These are phyloP conservation scores for Liquidambar formosana DNA, from an alignment of 164 flowering plant species.

Conservation along the genomic window DNA sequence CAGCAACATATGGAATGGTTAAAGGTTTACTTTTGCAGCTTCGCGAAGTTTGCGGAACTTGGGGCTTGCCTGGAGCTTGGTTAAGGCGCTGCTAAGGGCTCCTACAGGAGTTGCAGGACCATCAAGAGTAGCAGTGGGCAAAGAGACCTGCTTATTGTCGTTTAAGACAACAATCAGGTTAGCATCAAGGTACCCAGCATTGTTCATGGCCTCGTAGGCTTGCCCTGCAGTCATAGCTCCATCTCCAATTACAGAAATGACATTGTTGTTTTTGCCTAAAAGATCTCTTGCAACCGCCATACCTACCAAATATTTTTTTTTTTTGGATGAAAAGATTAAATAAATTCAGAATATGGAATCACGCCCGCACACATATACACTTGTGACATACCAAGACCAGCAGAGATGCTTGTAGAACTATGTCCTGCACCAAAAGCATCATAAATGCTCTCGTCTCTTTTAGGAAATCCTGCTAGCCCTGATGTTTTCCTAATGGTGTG, in stretches of 20 bases:
- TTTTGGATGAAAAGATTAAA: neutral
- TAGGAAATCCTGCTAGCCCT: slow-evolving; percentile 91
- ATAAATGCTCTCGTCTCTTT: slow-evolving; percentile 80
- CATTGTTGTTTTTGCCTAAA: slow-evolving; percentile 71
- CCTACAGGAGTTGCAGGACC: slow-evolving; percentile 96
- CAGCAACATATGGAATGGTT: neutral
- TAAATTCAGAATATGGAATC: neutral
- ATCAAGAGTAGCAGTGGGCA: slow-evolving; percentile 94
- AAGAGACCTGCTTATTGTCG: slow-evolving; percentile 88
- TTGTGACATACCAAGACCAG: slow-evolving; percentile 81
- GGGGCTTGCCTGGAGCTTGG: slow-evolving; percentile 71
- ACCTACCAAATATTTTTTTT: slow-evolving; percentile 34
- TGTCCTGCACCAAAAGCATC: slow-evolving; percentile 97
- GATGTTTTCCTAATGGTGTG: slow-evolving; percentile 76
- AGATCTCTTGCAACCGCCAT: slow-evolving; percentile 93
- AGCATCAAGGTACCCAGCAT: slow-evolving; percentile 81
- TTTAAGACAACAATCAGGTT: slow-evolving; percentile 78
- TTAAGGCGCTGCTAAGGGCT: slow-evolving; percentile 73
- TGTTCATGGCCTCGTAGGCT: slow-evolving; percentile 98
- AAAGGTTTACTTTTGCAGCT: slow-evolving; percentile 67
- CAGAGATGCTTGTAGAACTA: slow-evolving; percentile 95
- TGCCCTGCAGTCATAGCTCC: slow-evolving; percentile 99
- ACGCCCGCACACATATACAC: too few species aligned
- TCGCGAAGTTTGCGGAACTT: slow-evolving; percentile 75
- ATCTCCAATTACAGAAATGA: slow-evolving; percentile 90